phyloP scores from a whole-genome alignment of 495 filamentous ascomycete species.

The Xylaria cubensis region DNA sequence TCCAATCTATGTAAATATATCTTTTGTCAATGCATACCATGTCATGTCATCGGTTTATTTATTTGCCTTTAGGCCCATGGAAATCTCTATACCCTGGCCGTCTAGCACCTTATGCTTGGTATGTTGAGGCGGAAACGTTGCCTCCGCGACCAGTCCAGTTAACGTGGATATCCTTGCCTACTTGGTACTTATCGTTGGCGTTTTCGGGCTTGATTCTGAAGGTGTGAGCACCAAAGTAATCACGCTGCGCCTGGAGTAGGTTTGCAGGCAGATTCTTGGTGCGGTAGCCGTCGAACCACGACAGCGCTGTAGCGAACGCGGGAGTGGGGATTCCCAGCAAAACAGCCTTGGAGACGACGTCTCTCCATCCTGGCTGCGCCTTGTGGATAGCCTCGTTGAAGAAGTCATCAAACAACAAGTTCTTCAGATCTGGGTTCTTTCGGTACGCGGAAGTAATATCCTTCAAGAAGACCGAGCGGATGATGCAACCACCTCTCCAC shows the following conservation, averaged over 20 bases:
- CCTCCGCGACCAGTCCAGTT: conserved; percentile 99
- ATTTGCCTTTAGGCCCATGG: conserved; percentile 30
- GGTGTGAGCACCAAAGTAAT: conserved; percentile 99
- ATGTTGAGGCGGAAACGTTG: conserved; percentile 95
- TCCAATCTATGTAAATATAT: conserved; percentile 24
- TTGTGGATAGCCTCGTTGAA: conserved; percentile 99
- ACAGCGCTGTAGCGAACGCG: conserved; percentile 93
- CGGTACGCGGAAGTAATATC: conserved; percentile 98
- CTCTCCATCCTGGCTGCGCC: conserved; percentile 94
- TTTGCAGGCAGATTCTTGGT: conserved; percentile 95
- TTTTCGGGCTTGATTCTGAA: conserved; percentile 95
- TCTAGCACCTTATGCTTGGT: conserved; percentile 77
- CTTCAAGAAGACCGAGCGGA: conserved; percentile 99
- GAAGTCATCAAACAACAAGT: conserved; percentile 97
- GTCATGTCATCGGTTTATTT: conserved; percentile 31
- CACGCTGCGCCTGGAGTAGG: conserved; percentile 96
- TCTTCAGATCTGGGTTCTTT: conserved; percentile 92
- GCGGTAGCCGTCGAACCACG: conserved; percentile 98
- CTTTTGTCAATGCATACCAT: conserved; percentile 18
- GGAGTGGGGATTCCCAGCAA: conserved; percentile 94
- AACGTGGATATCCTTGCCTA: conserved; percentile 92
- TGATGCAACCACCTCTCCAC: conserved; percentile 99
- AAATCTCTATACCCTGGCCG: conserved; percentile 14
- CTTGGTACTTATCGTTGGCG: conserved; percentile 82
- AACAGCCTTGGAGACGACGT: conserved; percentile 89